Percentiles rank a stretch among this genome's conserved stretches.
These are phyloP conservation scores for Claviceps sp. DNA, from an alignment of 2,329 filamentous ascomycete species.

Conservation along the genomic window DNA sequence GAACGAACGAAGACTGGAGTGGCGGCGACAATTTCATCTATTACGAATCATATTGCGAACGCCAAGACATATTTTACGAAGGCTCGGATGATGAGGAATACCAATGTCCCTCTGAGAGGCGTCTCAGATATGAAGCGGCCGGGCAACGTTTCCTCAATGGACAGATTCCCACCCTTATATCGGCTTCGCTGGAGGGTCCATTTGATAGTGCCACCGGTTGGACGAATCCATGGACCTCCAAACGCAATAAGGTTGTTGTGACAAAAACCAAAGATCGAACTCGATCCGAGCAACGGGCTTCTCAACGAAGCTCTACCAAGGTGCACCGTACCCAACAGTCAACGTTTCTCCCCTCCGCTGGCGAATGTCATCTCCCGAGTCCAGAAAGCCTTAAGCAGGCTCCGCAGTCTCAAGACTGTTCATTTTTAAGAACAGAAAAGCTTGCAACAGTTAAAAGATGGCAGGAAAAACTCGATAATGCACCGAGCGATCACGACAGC, in stretches of 20 bases:
- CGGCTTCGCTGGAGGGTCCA: conserved; percentile 48
- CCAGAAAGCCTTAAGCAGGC: conserved; percentile 26
- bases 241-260: background rate
- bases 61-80: conserved; percentile 37
- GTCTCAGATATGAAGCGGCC: conserved; percentile 43
- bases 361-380: conserved; percentile 28
- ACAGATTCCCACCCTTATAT: conserved; percentile 40
- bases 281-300: background rate
- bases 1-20: conserved; percentile 9
- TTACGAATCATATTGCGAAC: conserved; percentile 27
- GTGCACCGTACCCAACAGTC: background rate
- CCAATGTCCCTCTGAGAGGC: conserved; percentile 29
- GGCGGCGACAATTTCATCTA: conserved; percentile 26
- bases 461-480: conserved; percentile 14
- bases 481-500: conserved; percentile 5
- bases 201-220: conserved; percentile 30
- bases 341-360: conserved; percentile 9
- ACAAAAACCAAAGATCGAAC: background rate
- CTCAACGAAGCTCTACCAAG: conserved; percentile 2
- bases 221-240: conserved; percentile 20
- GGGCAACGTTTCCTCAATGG: conserved; percentile 47
- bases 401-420: conserved; percentile 14
- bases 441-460: conserved; percentile 20
- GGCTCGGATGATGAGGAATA: conserved; percentile 47
- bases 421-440: conserved; percentile 19